A percentile compares a stretch with the other conserved stretches of the same genome.
Conservation (phyloP, 1,284 basidiomycete species). For the Irpex sp. region DNA sequence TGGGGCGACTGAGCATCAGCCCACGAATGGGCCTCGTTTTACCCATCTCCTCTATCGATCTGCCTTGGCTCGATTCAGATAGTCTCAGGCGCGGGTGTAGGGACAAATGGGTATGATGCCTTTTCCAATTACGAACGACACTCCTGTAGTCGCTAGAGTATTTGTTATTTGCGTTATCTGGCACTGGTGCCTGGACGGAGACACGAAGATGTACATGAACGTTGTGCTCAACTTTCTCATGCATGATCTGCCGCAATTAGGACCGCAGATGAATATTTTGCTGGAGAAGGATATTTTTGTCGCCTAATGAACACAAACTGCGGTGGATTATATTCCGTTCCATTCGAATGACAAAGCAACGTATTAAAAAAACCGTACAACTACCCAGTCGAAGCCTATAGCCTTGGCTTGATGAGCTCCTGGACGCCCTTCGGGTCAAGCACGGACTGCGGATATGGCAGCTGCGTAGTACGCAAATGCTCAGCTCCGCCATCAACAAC, state of each 20-base stretch:
- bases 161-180: not conserved
- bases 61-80: not conserved
- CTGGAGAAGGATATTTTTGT: too few species aligned
- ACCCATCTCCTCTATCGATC: not conserved
- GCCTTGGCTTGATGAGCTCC: conserved; percentile 36
- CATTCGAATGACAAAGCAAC: not conserved
- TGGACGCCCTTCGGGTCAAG: conserved; percentile 51
- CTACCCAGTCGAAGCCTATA: conserved; percentile 24
- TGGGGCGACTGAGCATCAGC: not conserved
- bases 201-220: too few species aligned
- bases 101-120: not conserved
- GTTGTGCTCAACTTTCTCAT: too few species aligned
- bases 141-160: not conserved
- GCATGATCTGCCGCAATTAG: too few species aligned
- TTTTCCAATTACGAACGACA: not conserved
- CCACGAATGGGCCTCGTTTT: not conserved
- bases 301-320: not conserved
- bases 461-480: conserved; percentile 43
- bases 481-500: conserved; percentile 66
- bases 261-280: too few species aligned
- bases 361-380: not conserved
- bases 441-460: conserved; percentile 68
- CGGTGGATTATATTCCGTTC: not conserved
- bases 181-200: too few species aligned
- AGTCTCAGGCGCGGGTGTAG: not conserved